phyloP scores from a whole-genome alignment of 1,284 basidiomycete genomes.

The Gastroboletus turbinatus region DNA sequence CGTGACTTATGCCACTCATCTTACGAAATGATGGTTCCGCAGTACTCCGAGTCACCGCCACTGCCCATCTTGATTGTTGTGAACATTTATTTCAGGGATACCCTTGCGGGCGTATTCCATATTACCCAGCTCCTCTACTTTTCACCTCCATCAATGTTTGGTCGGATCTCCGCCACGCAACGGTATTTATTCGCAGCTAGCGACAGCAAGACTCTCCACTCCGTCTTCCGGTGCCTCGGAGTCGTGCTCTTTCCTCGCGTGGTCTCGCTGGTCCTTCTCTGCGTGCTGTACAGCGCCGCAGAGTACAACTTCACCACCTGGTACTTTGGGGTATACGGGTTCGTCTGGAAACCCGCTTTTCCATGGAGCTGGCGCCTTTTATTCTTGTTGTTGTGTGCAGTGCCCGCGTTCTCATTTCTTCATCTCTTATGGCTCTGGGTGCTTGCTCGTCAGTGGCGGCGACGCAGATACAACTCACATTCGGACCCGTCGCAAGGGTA shows the following conservation, averaged over 20 bases:
- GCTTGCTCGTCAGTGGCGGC: background rate
- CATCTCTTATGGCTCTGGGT: conserved; percentile 11
- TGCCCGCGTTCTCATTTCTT: conserved; percentile 12
- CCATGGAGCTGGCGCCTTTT: conserved; percentile 23
- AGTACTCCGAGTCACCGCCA: no score
- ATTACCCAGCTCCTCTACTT: background rate
- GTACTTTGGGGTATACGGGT: conserved; percentile 4
- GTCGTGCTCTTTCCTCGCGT: background rate
- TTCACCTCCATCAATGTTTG: background rate
- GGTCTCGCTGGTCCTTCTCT: background rate
- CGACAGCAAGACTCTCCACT: background rate
- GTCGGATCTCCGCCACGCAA: background rate
- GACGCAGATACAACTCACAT: background rate
- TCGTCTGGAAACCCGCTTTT: conserved; percentile 21
- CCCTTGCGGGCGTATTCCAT: background rate
- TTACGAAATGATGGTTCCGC: no score
- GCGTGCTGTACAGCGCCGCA: conserved; percentile 8
- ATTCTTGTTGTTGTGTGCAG: conserved; percentile 13
- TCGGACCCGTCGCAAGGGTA: conserved; percentile 3
- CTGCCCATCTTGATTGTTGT: no score
- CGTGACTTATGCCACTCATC: no score
- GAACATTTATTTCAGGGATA: no score
- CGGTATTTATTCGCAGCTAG: background rate
- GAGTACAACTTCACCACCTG: conserved; percentile 11
- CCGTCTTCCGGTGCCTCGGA: background rate